Percentiles rank a stretch among this genome's conserved stretches.
Evolutionary conservation across 805 yeast genomes (phyloP).

Genomic region (Yarrowia sp.): DNA sequence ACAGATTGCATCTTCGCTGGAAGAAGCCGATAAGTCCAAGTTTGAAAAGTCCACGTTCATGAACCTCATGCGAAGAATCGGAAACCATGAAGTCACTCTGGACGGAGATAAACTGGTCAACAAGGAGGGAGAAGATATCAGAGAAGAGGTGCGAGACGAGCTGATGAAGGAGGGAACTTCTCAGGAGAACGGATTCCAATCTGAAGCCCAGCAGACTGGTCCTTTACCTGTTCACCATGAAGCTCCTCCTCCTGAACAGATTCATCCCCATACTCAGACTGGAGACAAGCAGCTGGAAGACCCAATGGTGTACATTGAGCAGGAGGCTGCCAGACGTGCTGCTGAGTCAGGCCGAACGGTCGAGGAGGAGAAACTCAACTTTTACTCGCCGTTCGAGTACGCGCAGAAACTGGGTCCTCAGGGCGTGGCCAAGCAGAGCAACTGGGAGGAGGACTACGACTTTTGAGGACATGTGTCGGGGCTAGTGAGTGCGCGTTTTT

Average conservation of each 20-base stretch:
- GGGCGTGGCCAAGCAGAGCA: conserved; percentile 25
- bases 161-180: conserved; percentile 8
- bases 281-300: conserved; percentile 27
- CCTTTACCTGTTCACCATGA: not conserved
- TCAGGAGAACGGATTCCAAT: conserved; percentile 8
- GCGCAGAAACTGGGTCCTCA: conserved; percentile 29
- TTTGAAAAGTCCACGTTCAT: conserved; percentile 32
- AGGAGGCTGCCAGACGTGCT: conserved; percentile 22
- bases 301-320: conserved; percentile 29
- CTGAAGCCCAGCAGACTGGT: not conserved
- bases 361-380: conserved; percentile 10
- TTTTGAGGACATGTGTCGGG: conserved; percentile 23
- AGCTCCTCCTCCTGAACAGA: conserved; percentile 8
- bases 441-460: conserved; percentile 33
- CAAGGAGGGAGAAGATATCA: conserved; percentile 28
- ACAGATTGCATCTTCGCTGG: conserved; percentile 17
- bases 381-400: conserved; percentile 28
- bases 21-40: conserved; percentile 27
- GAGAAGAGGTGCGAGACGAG: not conserved
- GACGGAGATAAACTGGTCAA: conserved; percentile 34
- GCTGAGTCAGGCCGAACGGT: conserved; percentile 19
- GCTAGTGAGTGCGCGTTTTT: conserved; percentile 12
- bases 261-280: not conserved
- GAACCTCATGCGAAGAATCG: conserved; percentile 33
- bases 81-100: conserved; percentile 30